Evolutionary conservation across 805 yeast species (phyloP), one percentile per base, ranked within the genome.

Genomic region (Tetrapisispora taiwanensis): DNA sequence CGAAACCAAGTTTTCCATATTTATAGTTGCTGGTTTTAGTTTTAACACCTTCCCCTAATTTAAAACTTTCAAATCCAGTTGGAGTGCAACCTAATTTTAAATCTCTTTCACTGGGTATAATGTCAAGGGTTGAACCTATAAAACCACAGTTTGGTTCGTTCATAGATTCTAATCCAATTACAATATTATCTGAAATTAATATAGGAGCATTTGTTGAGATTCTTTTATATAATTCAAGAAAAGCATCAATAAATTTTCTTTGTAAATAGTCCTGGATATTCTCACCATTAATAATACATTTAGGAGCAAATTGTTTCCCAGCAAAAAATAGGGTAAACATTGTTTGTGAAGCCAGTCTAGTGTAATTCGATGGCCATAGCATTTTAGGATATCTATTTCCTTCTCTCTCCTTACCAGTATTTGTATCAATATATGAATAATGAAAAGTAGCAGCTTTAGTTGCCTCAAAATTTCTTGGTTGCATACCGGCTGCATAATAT

Each of bases 331-430:
- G 59, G 0, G 95, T 84, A 61, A 87, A 87, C 92, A 89, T 85
- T 8, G 84, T 79, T 48, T 77, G 74, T 30, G 83, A 70, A 1
- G 87, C 95, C 47, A 87, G 66, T 30, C 92, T 71, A 48, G 70
- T 75, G 57, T 88, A 87, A 62, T 89, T 89, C 1, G 96, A 79
- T 0, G 95, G 79, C 97, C 97, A 89, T 30, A 88, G 69, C 97
- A 89, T 89, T 54, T 84, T 83, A 7, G 88, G 87, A 59, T 75
- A 84, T 27, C 36, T 34, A 14, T 45, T 52, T 10, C 60, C 43
- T 15, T 53, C 52, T n/a, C n/a, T 20, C 7, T 77, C 75, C 37
- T 69, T 61, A n/a, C 62, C 69, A 1, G 64, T 56, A 24, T 62
- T 63, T 2, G 64, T 58, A 42, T 64, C 62, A 5, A 58, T 55